A percentile compares a stretch with the other conserved stretches of the same genome.
These are phyloP conservation scores for Amphichorda felina DNA, from an alignment of 2,329 filamentous ascomycete genomes.

Conservation along the genomic window DNA sequence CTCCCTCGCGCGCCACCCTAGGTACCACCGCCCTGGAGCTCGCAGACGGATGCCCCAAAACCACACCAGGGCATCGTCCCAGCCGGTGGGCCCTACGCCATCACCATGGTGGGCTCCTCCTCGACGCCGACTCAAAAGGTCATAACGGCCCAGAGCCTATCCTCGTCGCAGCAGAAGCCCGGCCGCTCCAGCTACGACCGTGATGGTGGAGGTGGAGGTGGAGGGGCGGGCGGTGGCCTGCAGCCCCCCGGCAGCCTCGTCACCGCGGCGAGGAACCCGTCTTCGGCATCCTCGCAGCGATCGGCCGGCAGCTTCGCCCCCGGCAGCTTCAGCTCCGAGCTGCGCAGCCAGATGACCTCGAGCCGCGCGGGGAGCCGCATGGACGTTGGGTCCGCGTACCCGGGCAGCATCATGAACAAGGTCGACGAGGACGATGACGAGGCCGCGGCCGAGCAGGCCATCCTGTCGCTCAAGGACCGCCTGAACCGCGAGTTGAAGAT, in stretches of 20 bases:
- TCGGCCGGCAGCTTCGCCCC: slow-evolving; percentile 48
- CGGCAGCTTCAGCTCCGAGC: slow-evolving; percentile 82
- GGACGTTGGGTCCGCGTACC: slow-evolving; percentile 21
- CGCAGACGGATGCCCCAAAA: slow-evolving; percentile 18
- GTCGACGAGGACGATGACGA: slow-evolving; percentile 50
- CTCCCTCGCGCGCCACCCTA: slow-evolving; percentile 1
- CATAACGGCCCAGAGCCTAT: slow-evolving; percentile 17
- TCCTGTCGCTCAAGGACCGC: slow-evolving; percentile 66
- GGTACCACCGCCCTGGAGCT: background rate
- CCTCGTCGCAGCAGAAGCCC: slow-evolving; percentile 23
- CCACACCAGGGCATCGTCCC: slow-evolving; percentile 23
- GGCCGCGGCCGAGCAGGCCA: slow-evolving; percentile 55
- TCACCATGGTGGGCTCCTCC: slow-evolving; percentile 19
- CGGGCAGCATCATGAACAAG: slow-evolving; percentile 36
- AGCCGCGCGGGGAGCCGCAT: slow-evolving; percentile 22
- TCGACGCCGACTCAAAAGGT: slow-evolving; percentile 16
- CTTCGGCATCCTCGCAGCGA: slow-evolving; percentile 1
- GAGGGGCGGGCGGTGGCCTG: background rate
- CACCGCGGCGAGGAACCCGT: slow-evolving; percentile 42
- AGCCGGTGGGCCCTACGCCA: slow-evolving; percentile 21
- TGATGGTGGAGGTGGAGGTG: slow-evolving; percentile 32
- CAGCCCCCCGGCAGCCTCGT: slow-evolving; percentile 34
- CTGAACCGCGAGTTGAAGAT: slow-evolving; percentile 97
- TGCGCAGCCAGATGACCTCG: slow-evolving; percentile 55
- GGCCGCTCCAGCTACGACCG: slow-evolving; percentile 39